Base-by-base conservation (phyloP, 2,329 filamentous ascomycete genomes). In the Penicillium sp. region DNA sequence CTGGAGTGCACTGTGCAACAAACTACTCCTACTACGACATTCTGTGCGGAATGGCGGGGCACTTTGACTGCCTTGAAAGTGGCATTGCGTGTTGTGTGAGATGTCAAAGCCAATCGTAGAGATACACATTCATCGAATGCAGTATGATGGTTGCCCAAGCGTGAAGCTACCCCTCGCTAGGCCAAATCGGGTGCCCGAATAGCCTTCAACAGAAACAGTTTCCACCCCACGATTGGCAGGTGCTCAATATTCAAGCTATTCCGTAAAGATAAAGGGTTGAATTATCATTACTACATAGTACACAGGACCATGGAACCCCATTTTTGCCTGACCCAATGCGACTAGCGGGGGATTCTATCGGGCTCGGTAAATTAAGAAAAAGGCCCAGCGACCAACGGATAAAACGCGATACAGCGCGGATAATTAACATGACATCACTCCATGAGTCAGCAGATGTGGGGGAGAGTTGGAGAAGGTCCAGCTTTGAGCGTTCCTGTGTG, bases 131-230 rank as follows among this genome's bases (percentile, higher is more conserved):
- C 11, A 9, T 46, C 10, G 43, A 31, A 31, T 46, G 43, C 24
- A 31, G 27, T 1, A 31, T 31, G 0, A 31, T 31, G 6, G 43
- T 46, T 22, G 41, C 41, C 43, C 24, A 31, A 46, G 5, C 16
- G 6, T 18, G 14, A n/a, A 31, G 41, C 47, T 50, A 36, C 24
- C 22, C 40, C 43, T 44, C 39, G 18, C 55, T 59, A 57, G 24
- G 41, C 63, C 59, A 2, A 44, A 60, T 62, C 11, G 18, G 56
- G 61, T 57, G 61, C 59, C 61, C 61, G 60, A 59, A 46, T 36
- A 9, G 27, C 7, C 24, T 44, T 22, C 10, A 24, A 6, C 18
- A 24, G 19, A 22, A 9, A 24, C 10, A 11, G 18, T 35, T n/a
- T 19, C 9, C 16, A 10, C 16, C n/a, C 46, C 27, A 35, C 11